phyloP scores from a whole-genome alignment of 1,284 basidiomycete genomes.

The Tremellales sp. region DNA sequence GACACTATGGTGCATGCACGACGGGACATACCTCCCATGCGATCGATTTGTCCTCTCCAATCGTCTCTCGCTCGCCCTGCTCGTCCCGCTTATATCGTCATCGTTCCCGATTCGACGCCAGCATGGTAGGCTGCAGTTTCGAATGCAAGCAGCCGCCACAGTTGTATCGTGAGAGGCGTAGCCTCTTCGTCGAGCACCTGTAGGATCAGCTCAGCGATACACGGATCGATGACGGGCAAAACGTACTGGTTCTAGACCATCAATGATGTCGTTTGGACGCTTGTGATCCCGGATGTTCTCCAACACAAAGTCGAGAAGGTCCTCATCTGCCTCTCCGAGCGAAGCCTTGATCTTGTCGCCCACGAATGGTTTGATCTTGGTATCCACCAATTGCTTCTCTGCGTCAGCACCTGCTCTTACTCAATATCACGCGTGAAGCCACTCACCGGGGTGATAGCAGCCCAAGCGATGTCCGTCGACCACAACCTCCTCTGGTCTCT shows the following conservation, averaged over 20 bases:
- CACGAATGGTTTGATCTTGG: constrained; percentile 74
- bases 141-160: constrained; percentile 86
- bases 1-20: too few species aligned
- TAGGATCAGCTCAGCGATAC: neutral
- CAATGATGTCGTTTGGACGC: constrained; percentile 70
- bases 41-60: too few species aligned
- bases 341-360: constrained; percentile 74
- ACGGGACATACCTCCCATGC: neutral
- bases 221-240: neutral
- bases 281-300: constrained; percentile 85
- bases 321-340: constrained; percentile 68
- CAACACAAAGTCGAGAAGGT: constrained; percentile 81
- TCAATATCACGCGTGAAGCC: neutral
- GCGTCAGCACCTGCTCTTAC: neutral
- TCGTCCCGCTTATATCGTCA: constrained; percentile 16
- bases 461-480: constrained; percentile 77
- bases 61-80: neutral
- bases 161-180: constrained; percentile 61
- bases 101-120: constrained; percentile 26
- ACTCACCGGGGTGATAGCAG: constrained; percentile 73
- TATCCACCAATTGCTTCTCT: constrained; percentile 65
- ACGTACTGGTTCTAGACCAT: constrained; percentile 80
- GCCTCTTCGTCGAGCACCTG: constrained; percentile 88
- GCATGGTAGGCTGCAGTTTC: constrained; percentile 51
- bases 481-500: constrained; percentile 69